phyloP scores from a whole-genome alignment of 202 grass and related monocot genomes.

The Schoenoplectus triqueter region DNA sequence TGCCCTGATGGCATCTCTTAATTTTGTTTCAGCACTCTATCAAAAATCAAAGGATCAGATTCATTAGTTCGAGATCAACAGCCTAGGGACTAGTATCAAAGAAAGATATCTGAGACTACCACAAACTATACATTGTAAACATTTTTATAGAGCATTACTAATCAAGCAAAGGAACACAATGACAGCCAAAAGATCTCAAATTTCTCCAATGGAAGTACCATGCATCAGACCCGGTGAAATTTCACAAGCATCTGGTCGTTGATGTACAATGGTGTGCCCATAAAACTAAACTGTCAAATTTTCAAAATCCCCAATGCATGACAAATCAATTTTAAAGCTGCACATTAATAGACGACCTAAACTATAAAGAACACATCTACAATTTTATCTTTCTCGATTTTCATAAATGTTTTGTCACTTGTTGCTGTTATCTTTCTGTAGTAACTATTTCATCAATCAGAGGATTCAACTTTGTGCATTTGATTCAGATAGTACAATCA shows the following conservation, averaged over 20 bases:
- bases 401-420: conserved; percentile 2
- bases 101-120: not conserved
- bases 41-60: conserved; percentile 11
- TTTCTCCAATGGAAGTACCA: not conserved
- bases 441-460: not conserved
- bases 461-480: not conserved
- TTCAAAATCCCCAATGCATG: not conserved
- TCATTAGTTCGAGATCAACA: not conserved
- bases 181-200: not conserved
- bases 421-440: not conserved
- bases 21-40: conserved; percentile 57
- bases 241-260: not conserved
- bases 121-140: not conserved
- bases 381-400: not conserved
- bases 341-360: not conserved
- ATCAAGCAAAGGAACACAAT: not conserved
- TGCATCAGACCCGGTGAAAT: too few species aligned
- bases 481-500: not conserved
- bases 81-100: not conserved
- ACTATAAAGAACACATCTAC: not conserved
- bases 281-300: not conserved
- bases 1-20: conserved; percentile 40
- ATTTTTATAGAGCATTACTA: not conserved
- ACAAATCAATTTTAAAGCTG: not conserved
- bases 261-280: not conserved